Evolutionary conservation across 805 yeast genomes (phyloP).

Genomic region (Sugiyamaella floridensis): DNA sequence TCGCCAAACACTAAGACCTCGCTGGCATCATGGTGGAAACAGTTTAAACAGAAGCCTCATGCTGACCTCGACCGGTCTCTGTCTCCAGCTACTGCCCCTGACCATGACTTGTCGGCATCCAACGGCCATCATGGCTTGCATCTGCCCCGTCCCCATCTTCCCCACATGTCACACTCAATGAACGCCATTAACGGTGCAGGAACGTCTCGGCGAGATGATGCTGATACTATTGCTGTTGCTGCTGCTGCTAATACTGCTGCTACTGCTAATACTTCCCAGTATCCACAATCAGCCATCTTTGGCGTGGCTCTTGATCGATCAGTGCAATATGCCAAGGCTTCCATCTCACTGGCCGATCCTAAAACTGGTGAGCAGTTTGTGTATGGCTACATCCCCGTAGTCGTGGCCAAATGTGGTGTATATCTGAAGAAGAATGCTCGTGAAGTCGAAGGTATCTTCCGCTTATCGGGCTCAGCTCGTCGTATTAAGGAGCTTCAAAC

Average conservation of each 20-base stretch:
- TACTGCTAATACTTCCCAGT: conserved; percentile 7
- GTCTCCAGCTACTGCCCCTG: background rate
- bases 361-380: conserved; percentile 50
- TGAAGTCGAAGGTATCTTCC: conserved; percentile 81
- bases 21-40: conserved; percentile 39
- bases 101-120: conserved; percentile 1
- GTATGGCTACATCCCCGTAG: conserved; percentile 85
- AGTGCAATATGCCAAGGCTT: conserved; percentile 67
- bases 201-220: background rate
- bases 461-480: conserved; percentile 87
- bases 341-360: conserved; percentile 56
- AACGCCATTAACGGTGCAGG: conserved; percentile 19
- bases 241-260: background rate
- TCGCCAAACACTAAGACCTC: conserved; percentile 31
- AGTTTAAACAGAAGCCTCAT: conserved; percentile 26
- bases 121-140: background rate
- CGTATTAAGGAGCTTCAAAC: conserved; percentile 81
- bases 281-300: conserved; percentile 43
- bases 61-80: background rate
- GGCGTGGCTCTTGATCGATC: conserved; percentile 74
- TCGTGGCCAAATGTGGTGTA: conserved; percentile 94
- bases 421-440: conserved; percentile 65
- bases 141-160: conserved; percentile 27
- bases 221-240: background rate
- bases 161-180: conserved; percentile 34